Base-by-base conservation (phyloP, 2,329 filamentous ascomycete species). In the Setomelanomma holmii region DNA sequence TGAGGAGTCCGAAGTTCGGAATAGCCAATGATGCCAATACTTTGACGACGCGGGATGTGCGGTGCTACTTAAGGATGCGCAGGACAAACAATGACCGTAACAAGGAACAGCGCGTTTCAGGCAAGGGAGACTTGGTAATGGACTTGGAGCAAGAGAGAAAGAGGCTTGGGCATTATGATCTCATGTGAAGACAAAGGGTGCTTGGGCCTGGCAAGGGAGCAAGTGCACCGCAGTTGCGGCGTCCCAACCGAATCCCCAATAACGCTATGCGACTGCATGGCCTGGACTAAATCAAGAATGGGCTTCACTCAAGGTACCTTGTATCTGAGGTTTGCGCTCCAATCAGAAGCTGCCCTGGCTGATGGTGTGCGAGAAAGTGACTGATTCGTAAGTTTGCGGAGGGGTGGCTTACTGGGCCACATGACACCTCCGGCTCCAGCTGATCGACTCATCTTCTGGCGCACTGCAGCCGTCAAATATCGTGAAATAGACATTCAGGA, bases 401-500 rank as follows among this genome's bases (percentile, higher is more conserved):
- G 55, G 62, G 58, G 72, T 74, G 72, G 72, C 72, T 73, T 69
- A 68, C 65, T 60, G 54, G 67, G 61, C 71, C 72, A 72, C 69
- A 69, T 74, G 72, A 74, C 63, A 56, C 58, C 36, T 63, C 49
- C 22, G 56, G 58, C 58, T 66, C 61, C 68, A 71, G 70, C 67
- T 73, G 69, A 72, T 73, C 68, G 63, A 63, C 65, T 68, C 66
- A 67, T 67, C 51, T 54, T 65, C 46, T 55, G 60, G 66, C 58
- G 63, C 63, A 61, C 64, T 55, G 61, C 62, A 60, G 62, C 56
- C 53, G 51, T 56, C 46, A 49, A 54, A 58, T 56, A 55, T 57
- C 27, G 56, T 55, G 51, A 46, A 52, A 53, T 58, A 40, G 58
- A 56, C 49, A 58, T 55, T 58, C 61, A 60, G 58, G 53, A 48